phyloP scores from a whole-genome alignment of 164 flowering plant species.

The Annona cherimola region DNA sequence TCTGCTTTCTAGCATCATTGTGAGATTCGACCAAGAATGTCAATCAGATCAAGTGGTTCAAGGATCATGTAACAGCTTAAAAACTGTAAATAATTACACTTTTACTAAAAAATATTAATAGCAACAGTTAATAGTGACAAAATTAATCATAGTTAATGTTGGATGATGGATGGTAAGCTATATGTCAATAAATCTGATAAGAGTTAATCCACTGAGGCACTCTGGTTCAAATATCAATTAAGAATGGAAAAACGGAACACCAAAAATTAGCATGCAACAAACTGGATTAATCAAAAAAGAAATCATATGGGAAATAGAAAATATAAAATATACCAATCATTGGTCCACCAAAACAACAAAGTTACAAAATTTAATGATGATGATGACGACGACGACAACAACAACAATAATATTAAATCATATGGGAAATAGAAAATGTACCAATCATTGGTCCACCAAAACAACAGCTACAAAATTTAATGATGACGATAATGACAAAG shows the following conservation, averaged over 20 bases:
- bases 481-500: no score
- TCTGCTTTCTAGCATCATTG: no score
- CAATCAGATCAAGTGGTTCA: neutral
- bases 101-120: neutral
- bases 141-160: neutral
- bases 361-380: no score
- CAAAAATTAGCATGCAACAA: neutral
- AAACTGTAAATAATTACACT: neutral
- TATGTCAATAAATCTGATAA: neutral
- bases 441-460: no score
- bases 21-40: no score
- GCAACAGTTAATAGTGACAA: neutral
- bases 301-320: neutral
- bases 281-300: neutral
- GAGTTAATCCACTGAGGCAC: no score
- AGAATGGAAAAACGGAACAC: neutral
- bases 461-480: no score
- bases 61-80: neutral
- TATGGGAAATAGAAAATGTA: neutral
- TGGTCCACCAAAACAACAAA: no score
- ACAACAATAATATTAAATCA: no score
- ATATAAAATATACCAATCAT: neutral
- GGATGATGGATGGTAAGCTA: neutral
- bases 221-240: neutral
- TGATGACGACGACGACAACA: no score